Evolutionary conservation across 164 flowering plant species (phyloP).

Genomic region (Vitis cinerea): DNA sequence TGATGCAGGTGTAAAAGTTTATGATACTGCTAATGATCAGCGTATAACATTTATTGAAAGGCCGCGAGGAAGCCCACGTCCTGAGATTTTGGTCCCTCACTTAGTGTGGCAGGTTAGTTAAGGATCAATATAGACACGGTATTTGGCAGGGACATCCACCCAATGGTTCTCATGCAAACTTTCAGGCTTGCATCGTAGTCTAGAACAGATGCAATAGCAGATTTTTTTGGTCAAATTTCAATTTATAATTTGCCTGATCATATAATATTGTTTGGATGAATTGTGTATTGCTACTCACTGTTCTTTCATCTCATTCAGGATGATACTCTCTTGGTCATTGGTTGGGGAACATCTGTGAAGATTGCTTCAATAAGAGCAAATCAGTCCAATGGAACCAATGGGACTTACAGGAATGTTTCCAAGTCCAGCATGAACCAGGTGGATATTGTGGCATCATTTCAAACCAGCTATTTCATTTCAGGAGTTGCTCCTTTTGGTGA

Average conservation of each 20-base stretch:
- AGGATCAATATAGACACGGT: background rate
- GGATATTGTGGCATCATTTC: conserved; percentile 97
- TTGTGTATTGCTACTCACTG: background rate
- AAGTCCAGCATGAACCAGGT: conserved; percentile 68
- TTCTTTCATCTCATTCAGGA: conserved; percentile 48
- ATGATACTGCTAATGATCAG: conserved; percentile 88
- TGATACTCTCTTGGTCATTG: conserved; percentile 86
- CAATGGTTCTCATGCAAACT: background rate
- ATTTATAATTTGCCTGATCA: no score
- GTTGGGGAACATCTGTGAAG: conserved; percentile 96
- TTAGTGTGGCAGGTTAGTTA: conserved; percentile 95
- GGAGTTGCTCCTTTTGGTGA: conserved; percentile 99
- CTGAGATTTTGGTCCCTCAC: conserved; percentile 87
- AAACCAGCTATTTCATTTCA: conserved; percentile 91
- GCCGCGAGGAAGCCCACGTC: conserved; percentile 91
- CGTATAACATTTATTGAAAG: conserved; percentile 94
- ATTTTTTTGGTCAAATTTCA: no score
- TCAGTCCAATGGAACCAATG: conserved; percentile 51
- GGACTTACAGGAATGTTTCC: conserved; percentile 46
- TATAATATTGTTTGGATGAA: no score
- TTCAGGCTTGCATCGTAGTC: background rate
- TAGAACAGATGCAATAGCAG: background rate
- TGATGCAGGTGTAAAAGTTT: conserved; percentile 96
- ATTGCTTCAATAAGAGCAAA: conserved; percentile 71
- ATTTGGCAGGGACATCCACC: background rate